These are phyloP conservation scores for Prunus persica DNA, from an alignment of 306 rosid species.

Conservation along the genomic window DNA sequence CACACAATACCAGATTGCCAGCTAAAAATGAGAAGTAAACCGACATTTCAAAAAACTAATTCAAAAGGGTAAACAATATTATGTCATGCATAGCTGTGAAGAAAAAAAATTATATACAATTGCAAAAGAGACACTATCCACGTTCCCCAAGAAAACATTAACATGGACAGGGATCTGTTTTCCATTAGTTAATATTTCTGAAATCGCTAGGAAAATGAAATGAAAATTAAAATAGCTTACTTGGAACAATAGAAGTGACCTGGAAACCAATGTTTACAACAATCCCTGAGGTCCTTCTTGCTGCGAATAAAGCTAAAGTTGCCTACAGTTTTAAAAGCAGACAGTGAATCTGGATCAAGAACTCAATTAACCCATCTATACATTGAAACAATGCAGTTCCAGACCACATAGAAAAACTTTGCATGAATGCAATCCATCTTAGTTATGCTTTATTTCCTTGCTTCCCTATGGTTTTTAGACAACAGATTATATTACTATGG, in stretches of 20 bases:
- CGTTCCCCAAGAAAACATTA: not conserved
- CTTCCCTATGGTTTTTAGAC: not conserved
- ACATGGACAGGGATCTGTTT: not conserved
- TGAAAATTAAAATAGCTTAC: constrained; percentile 46
- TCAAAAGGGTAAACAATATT: too few relatives aligned
- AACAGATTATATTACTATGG: not conserved
- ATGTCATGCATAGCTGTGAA: not conserved
- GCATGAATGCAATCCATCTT: not conserved
- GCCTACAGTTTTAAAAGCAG: constrained; percentile 54
- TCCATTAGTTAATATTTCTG: not conserved
- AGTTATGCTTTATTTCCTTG: not conserved
- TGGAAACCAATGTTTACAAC: constrained; percentile 92
- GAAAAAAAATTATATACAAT: not conserved
- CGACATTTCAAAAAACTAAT: not conserved
- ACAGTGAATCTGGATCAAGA: not conserved
- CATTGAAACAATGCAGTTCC: not conserved
- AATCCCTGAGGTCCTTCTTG: constrained; percentile 79
- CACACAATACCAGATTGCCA: not conserved
- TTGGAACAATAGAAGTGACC: constrained; percentile 85
- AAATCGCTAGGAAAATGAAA: constrained; percentile 6
- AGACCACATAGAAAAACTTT: not conserved
- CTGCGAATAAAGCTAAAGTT: constrained; percentile 82
- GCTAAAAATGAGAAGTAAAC: not conserved
- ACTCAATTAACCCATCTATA: not conserved
- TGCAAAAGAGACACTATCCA: not conserved